Evolutionary conservation across 257 asterid species (phyloP).

Genomic region (Avicennia marina): DNA sequence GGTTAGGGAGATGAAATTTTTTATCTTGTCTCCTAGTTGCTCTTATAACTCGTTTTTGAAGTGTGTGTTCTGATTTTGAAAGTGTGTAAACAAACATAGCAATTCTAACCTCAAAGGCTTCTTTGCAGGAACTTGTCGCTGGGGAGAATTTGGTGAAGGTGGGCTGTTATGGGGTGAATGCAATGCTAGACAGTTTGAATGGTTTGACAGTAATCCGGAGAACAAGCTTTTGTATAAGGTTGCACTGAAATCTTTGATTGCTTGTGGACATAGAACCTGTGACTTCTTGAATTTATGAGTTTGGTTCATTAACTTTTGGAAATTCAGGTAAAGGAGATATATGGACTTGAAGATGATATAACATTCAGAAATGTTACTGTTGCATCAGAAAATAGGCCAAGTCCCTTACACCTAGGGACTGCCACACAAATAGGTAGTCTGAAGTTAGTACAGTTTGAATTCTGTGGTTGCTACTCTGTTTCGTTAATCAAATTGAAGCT

Average conservation of each 20-base stretch:
- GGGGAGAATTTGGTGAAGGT: conserved; percentile 99
- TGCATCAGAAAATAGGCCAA: conserved; percentile 82
- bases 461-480: not conserved
- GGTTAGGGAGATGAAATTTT: not conserved
- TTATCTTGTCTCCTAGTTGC: no score
- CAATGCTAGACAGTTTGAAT: conserved; percentile 67
- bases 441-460: conserved; percentile 3
- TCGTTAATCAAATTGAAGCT: not conserved
- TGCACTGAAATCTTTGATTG: conserved; percentile 12
- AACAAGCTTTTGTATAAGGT: conserved; percentile 78
- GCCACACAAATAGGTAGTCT: conserved; percentile 92
- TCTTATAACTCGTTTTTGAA: conserved; percentile 14
- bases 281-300: not conserved
- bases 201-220: conserved; percentile 76
- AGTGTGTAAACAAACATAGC: no score
- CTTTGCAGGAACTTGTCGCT: conserved; percentile 79
- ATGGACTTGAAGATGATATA: conserved; percentile 71
- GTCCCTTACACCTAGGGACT: conserved; percentile 87
- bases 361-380: conserved; percentile 80
- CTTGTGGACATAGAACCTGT: no score
- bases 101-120: no score
- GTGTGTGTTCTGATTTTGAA: conserved; percentile 18
- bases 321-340: conserved; percentile 85
- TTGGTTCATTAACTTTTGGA: conserved; percentile 17
- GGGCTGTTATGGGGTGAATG: conserved; percentile 99